Conservation (phyloP, 306 rosid genomes). For the Comarum palustre region DNA sequence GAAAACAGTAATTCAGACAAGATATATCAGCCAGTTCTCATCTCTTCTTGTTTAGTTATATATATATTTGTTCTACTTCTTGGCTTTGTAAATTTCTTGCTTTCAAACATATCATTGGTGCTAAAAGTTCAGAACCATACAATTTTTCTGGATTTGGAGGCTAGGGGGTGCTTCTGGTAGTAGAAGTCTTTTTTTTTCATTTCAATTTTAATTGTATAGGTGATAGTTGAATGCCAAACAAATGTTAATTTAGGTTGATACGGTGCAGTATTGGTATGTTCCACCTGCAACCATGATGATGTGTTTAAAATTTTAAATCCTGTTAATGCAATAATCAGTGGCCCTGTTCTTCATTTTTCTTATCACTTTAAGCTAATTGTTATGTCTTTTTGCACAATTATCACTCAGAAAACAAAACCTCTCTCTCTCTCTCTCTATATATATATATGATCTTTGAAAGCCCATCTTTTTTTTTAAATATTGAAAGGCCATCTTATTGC, state of each 20-base stretch:
- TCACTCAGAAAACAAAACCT: slow-evolving; percentile 39
- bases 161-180: slow-evolving; percentile 15
- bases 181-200: neutral
- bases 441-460: no score
- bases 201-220: slow-evolving; percentile 17
- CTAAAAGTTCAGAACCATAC: slow-evolving; percentile 1
- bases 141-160: slow-evolving; percentile 14
- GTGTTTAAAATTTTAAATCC: slow-evolving; percentile 15
- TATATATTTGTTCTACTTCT: neutral
- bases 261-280: slow-evolving; percentile 31
- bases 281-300: slow-evolving; percentile 27
- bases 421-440: neutral
- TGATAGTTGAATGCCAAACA: slow-evolving; percentile 13
- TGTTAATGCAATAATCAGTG: slow-evolving; percentile 47
- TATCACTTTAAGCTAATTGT: slow-evolving; percentile 18
- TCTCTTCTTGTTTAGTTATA: neutral
- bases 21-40: neutral
- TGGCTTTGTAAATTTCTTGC: neutral
- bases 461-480: no score
- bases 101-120: neutral
- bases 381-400: slow-evolving; percentile 35
- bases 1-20: neutral
- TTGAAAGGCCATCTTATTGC: slow-evolving; percentile 36
- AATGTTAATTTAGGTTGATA: slow-evolving; percentile 19
- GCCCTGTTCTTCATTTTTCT: slow-evolving; percentile 34